Evolutionary conservation across 495 filamentous ascomycete genomes (phyloP), one percentile per base, ranked within the genome.

Genomic region (Penicillium herquei): DNA sequence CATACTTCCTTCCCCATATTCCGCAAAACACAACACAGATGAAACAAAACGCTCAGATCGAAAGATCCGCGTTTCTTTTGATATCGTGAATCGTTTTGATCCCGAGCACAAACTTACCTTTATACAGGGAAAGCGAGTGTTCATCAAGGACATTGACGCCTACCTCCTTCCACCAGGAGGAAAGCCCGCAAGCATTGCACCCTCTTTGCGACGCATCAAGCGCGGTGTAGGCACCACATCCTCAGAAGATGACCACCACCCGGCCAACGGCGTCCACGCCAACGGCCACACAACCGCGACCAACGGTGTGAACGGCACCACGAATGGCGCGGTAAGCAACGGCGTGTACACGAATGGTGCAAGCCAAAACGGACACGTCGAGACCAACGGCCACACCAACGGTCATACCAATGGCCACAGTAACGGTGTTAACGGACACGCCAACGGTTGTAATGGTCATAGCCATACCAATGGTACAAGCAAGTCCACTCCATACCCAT

Each of bases 81-180:
- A 12, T 21, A 21, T 33, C 47, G n/a, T 55, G 13, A 49, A 21
- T 35, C 44, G 43, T 56, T 26, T 26, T 39, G 18, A 12, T 16
- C 2, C 37, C 18, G 41, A 52, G 46, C 43, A 49, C 56, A 66
- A 61, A 70, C 75, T 79, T 74, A 80, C 70, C 69, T 55, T 63
- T 17, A 54, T 55, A 39, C 57, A 73, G 63, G 66, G 73, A 60
- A 96, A 96, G 74, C 87, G 94, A 53, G 71, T 96, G 61, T 96
- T 98, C 78, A 94, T 98, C 82, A 98, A 98, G 70, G 94, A 98
- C 70, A 98, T 98, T 65, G 82, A 87, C 37, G 85, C 97, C 69
- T 96, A 97, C 68, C 75, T 96, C 41, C 73, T 93, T 52, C 91
- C 93, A 6, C 92, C 91, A 3, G 67, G 85, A 56, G 74, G 76